Evolutionary conservation across 768 basidiomycete genomes (phyloP), one percentile per base, ranked within the genome.

Genomic region (Auriculariales sp.): DNA sequence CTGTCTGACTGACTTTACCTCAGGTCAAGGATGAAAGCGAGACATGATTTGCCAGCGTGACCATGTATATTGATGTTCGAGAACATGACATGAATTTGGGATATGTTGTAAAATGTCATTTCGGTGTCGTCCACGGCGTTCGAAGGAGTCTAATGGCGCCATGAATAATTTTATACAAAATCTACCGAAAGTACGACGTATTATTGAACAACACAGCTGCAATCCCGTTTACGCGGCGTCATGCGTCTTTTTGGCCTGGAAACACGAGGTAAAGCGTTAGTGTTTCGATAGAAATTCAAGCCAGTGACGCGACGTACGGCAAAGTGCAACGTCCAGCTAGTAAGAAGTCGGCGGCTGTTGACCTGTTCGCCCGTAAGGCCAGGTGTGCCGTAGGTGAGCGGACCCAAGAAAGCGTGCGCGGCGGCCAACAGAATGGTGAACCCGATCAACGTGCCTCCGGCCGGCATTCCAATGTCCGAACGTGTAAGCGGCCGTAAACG

Each of bases 341-440:
- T 78, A 50, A 97, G 67, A 31, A 98, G 64, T 52, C 90, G 77
- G 63, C 87, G 78, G 58, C 77, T 71, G 62, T 91, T 90, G 55
- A 99, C 90, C 59, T 79, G 68, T 27, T 88, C 81, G 17, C 91
- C 88, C 33, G 39, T 42, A 45, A 53, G 44, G 33, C 91, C 88
- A 54, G 92, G 91, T n/a, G 85, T 83, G 35, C 93, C 95, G 62
- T 94, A 99, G 14, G 94, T 97, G 58, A 99, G 68, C 34, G 95
- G 94, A 12, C 85, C 76, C 47, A 94, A 68, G 71, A 77, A 97
- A 33, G 76, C 57, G 53, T 85, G 82, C 68, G 82, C 68, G 22
- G 69, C 64, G 46, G 89, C 73, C 66, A 91, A 64, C 31, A 75
- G 52, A 24, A 82, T 58, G 34, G 71, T 66, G 60, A 82, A 85